phyloP scores from a whole-genome alignment of 106 monocot genomes.

The Dendrobium huoshanense region DNA sequence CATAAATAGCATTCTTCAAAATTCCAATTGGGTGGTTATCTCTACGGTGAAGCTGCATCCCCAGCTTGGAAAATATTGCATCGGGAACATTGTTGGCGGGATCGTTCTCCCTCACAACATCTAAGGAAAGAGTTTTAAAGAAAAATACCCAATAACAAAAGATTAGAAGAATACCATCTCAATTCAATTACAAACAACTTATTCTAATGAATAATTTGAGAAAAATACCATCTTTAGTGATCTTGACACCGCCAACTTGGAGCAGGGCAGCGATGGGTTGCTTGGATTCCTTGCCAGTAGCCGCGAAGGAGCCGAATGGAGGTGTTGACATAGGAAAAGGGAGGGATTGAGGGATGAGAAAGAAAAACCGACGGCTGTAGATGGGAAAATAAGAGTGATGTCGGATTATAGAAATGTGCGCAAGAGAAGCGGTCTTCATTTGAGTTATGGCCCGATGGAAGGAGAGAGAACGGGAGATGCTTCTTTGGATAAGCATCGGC shows the following conservation, averaged over 20 bases:
- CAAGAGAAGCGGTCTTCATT: background rate
- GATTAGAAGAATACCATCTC: conserved; percentile 2
- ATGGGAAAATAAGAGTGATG: conserved; percentile 6
- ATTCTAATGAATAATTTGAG: background rate
- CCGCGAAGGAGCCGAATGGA: conserved; percentile 7
- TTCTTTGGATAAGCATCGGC: background rate
- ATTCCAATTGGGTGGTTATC: conserved; percentile 89
- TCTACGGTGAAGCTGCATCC: conserved; percentile 85
- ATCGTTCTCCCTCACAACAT: conserved; percentile 87
- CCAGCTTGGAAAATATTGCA: conserved; percentile 75
- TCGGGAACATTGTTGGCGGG: conserved; percentile 92
- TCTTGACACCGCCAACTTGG: conserved; percentile 74
- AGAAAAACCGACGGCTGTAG: background rate
- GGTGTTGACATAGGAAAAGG: conserved; percentile 8
- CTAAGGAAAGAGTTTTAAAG: conserved; percentile 21
- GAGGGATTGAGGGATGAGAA: conserved; percentile 8
- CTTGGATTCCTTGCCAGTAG: conserved; percentile 22
- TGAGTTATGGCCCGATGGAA: background rate
- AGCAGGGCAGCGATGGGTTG: conserved; percentile 39
- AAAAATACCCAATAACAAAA: background rate
- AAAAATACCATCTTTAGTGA: conserved; percentile 59
- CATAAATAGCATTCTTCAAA: conserved; percentile 79
- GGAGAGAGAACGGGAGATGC: background rate
- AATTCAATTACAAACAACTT: background rate
- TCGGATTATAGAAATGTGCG: background rate